Conservation (phyloP, 2,329 filamentous ascomycete species). For the Exophiala mesophila region DNA sequence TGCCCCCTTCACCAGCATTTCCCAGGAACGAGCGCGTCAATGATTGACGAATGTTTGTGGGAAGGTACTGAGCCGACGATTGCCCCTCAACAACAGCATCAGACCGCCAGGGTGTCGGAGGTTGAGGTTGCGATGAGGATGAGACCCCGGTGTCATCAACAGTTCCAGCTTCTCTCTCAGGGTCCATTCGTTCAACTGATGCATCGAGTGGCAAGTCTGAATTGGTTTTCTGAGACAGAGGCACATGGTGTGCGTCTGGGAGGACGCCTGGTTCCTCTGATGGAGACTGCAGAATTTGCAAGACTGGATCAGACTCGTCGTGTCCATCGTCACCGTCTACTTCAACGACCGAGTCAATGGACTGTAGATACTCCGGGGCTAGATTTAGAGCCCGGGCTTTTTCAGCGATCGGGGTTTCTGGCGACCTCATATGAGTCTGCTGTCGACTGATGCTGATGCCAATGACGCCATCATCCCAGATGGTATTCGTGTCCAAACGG, state of each 20-base stretch:
- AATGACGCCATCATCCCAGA: conserved; percentile 39
- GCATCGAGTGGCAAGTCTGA: too few relatives aligned
- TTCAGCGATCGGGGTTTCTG: conserved; percentile 54
- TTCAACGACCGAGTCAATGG: neutral
- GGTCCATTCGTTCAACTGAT: too few relatives aligned
- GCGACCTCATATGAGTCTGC: conserved; percentile 54
- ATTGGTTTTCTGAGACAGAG: too few relatives aligned
- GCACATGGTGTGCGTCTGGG: too few relatives aligned
- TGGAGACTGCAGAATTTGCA: too few relatives aligned
- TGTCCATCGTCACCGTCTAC: neutral
- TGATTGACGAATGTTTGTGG: conserved; percentile 5
- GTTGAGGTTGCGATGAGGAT: too few relatives aligned
- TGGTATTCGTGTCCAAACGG: conserved; percentile 9
- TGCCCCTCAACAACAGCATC: conserved; percentile 1
- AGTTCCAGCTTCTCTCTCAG: too few relatives aligned
- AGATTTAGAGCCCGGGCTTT: conserved; percentile 53
- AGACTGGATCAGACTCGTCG: too few relatives aligned
- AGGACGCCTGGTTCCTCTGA: too few relatives aligned
- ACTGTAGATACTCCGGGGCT: conserved; percentile 11
- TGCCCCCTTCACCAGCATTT: conserved; percentile 5
- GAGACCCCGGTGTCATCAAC: too few relatives aligned
- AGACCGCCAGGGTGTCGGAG: neutral
- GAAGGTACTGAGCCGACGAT: neutral
- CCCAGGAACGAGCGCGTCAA: conserved; percentile 10
- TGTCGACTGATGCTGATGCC: conserved; percentile 56